Base-by-base conservation (phyloP, 139 green algal genomes). In the Coelastrella sp. region DNA sequence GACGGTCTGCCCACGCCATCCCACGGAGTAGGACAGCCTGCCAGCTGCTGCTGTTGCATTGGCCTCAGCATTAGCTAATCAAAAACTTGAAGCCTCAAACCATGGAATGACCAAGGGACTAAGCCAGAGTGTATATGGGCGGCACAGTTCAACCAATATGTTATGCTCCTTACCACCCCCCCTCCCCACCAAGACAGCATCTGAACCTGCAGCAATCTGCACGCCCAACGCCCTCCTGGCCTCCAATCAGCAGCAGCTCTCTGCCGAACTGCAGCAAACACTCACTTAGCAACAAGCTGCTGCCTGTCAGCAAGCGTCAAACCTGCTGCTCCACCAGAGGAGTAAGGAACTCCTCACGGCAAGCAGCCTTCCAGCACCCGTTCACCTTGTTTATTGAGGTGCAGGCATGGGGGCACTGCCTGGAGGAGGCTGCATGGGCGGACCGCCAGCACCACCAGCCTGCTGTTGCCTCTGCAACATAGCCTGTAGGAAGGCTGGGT, bases 401-500 rank as follows among this genome's bases (percentile, higher is more conserved):
- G 66, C 84, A 56, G 68, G 84, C 84, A 88, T 88, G 35, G 84
- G 82, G 11, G 65, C 82, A 65, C 82, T 78, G 27, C 65, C 65
- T 10, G 82, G 63, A 11, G 82, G 66, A 35, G 22, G 20, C 20
- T 56, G 20, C 19, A 66, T 57, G 8, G 63, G 83, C 6, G 78
- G 78, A 27, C n/a, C n/a, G 24, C 65, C 63, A 19, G 9, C 49
- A 24, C 57, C 25, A 17, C 19, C 68, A 35, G 68, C 66, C 68
- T 88, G 84, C 84, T 80, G 84, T 59, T 59, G 74, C 59, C 57
- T 56, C 27, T 68, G 63, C 66, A 88, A 57, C 20, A 88, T 27
- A 9, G 66, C 68, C 61, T 88, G 84, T 49, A 88, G 60, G 58
- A 88, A 24, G 27, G 84, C 84, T 20, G 84, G 84, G 68, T 88